phyloP scores from a whole-genome alignment of 1,284 basidiomycete genomes.

The Papiliotrema laurentii region DNA sequence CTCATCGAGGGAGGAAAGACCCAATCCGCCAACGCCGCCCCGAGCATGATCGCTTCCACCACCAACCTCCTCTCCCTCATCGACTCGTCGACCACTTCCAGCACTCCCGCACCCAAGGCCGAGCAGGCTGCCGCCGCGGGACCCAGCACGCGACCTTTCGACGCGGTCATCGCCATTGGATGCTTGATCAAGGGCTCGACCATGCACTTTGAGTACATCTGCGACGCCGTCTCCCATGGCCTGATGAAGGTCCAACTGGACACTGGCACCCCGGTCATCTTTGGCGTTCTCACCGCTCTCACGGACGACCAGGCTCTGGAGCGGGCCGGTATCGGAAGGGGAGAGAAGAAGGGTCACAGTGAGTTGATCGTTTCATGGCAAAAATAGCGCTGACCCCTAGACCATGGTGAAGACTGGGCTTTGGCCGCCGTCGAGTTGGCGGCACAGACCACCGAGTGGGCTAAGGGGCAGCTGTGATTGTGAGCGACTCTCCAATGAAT shows the following conservation, averaged over 20 bases:
- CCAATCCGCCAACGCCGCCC: conserved; percentile 41
- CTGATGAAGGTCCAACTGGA: conserved; percentile 93
- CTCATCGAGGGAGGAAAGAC: conserved; percentile 46
- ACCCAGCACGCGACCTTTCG: conserved; percentile 67
- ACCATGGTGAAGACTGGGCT: conserved; percentile 87
- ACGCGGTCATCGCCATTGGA: conserved; percentile 94
- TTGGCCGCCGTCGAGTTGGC: conserved; percentile 91
- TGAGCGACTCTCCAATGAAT: too few relatives aligned
- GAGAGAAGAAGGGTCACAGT: conserved; percentile 47
- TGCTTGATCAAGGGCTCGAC: conserved; percentile 96
- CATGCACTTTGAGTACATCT: conserved; percentile 99
- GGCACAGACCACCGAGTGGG: conserved; percentile 66
- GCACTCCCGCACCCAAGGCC: conserved; percentile 30
- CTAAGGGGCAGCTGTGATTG: conserved; percentile 62
- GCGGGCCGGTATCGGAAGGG: conserved; percentile 67
- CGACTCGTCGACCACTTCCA: conserved; percentile 54
- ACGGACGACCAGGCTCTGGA: conserved; percentile 92
- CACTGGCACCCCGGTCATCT: conserved; percentile 89
- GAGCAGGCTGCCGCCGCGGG: conserved; percentile 34
- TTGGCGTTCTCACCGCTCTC: conserved; percentile 90
- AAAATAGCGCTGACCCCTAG: conserved; percentile 13
- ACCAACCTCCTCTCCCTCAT: conserved; percentile 62
- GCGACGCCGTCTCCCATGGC: conserved; percentile 82
- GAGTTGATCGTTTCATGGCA: conserved; percentile 16
- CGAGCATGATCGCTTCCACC: conserved; percentile 40